Conservation (phyloP, 768 basidiomycete genomes). For the Suillus subluteus region DNA sequence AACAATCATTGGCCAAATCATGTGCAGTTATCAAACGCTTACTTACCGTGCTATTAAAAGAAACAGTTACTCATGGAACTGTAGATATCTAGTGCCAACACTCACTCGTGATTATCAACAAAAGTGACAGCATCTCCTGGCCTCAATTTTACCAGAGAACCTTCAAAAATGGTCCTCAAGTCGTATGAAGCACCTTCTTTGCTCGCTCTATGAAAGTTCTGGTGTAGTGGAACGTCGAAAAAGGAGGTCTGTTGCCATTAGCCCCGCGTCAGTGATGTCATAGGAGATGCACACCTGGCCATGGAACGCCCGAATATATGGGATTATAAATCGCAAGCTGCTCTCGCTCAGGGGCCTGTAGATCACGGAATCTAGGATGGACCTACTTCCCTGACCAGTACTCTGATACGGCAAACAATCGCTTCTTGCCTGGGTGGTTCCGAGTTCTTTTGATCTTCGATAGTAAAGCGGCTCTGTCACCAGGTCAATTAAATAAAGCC, state of each 20-base stretch:
- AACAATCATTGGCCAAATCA: constrained; percentile 8
- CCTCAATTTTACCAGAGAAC: constrained; percentile 65
- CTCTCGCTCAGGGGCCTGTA: not conserved
- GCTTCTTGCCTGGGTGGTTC: constrained; percentile 42
- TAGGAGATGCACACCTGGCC: constrained; percentile 54
- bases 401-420: constrained; percentile 75
- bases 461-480: constrained; percentile 7
- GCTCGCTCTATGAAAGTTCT: constrained; percentile 81
- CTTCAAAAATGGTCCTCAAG: constrained; percentile 71
- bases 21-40: constrained; percentile 8
- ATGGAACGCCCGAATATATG: constrained; percentile 62
- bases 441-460: constrained; percentile 58
- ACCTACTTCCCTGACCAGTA: constrained; percentile 79
- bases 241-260: constrained; percentile 65
- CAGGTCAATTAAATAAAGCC: not conserved
- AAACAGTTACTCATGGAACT: not conserved
- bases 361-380: not conserved
- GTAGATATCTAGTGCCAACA: constrained; percentile 10
- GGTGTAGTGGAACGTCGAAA: constrained; percentile 90
- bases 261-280: constrained; percentile 8
- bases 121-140: constrained; percentile 89
- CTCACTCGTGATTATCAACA: constrained; percentile 90
- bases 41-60: constrained; percentile 59
- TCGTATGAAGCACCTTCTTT: constrained; percentile 69
- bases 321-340: constrained; percentile 54